Base-by-base conservation (phyloP, 345 rosid genomes). In the Luvunga scandens region DNA sequence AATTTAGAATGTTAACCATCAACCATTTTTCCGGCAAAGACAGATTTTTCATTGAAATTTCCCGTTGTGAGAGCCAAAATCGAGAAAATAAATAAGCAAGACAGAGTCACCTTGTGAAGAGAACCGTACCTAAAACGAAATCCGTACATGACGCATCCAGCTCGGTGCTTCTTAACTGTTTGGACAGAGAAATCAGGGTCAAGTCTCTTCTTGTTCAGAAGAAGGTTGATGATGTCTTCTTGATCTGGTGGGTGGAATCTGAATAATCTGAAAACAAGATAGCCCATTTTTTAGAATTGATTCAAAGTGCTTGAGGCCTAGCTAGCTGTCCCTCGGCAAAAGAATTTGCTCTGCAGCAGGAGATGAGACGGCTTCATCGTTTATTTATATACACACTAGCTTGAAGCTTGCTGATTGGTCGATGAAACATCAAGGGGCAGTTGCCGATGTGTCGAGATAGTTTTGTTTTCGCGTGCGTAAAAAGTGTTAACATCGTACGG, bases 141-240 rank as follows among this genome's bases (percentile, higher is more conserved):
- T 0, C 9, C 64, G 30, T 64, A 34, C 21, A 28, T 7, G 68
- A 64, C 21, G 38, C 39, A 30, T 28, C 16, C 38, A 30, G 81
- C 75, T 34, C 33, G 21, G 10, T 18, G 13, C 2, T 31, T 8
- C 9, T 63, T 25, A 75, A 53, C 13, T 45, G 50, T 1, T 13
- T 45, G 50, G 50, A 45, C 50, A 45, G 4, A 13, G 18, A 45
- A 45, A 45, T 45, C 50, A 45, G 50, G 50, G 50, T 45, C 50
- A 30, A 24, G 4, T 72, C 50, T 8, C 38, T 16, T 80, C 75
- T 16, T 55, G 24, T 65, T 72, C 9, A 28, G 62, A 81, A 86
- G 0, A 12, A 10, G 50, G 84, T 87, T 68, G 86, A 33, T 4
- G 78, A 84, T 80, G 71, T 88, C 83, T 86, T 86, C 1, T 60